Conservation (phyloP, 805 yeast species). For the Lipomyces sp. region DNA sequence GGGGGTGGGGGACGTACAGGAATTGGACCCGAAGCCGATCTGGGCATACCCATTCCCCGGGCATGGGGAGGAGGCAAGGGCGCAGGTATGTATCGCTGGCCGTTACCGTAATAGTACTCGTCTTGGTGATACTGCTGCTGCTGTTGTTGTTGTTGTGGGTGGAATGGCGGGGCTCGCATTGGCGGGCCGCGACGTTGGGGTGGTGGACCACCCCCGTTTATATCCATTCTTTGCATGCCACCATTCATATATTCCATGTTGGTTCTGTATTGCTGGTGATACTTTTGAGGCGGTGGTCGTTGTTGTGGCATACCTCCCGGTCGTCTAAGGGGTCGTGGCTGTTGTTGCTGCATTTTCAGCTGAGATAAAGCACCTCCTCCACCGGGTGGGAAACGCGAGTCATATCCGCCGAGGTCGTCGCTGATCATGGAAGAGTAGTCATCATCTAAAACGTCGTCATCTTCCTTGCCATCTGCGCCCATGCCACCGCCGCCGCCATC, state of each 20-base stretch:
- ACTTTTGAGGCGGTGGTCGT: conserved; percentile 14
- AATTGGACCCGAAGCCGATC: conserved; percentile 6
- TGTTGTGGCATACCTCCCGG: neutral
- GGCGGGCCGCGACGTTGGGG: conserved; percentile 14
- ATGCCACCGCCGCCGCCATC: conserved; percentile 8
- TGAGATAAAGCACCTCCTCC: conserved; percentile 24
- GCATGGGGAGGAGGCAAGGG: conserved; percentile 7
- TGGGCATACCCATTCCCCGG: conserved; percentile 7
- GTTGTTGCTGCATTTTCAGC: conserved; percentile 20
- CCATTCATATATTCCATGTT: conserved; percentile 15
- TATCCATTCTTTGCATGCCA: conserved; percentile 22
- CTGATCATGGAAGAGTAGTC: conserved; percentile 28
- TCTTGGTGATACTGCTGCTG: conserved; percentile 10
- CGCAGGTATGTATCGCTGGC: neutral
- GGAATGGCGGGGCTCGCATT: conserved; percentile 3
- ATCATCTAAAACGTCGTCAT: conserved; percentile 25
- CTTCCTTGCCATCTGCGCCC: no score
- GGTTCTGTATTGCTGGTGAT: conserved; percentile 9
- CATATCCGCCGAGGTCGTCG: conserved; percentile 29
- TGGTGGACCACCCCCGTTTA: conserved; percentile 8
- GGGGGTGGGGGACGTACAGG: neutral
- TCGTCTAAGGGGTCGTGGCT: conserved; percentile 9
- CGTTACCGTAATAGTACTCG: neutral
- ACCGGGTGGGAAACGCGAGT: conserved; percentile 29
- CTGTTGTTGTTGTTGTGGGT: no score